Percentiles rank a stretch among this genome's conserved stretches.
Evolutionary conservation across 768 basidiomycete genomes (phyloP).

Genomic region (Mycena vulgaris): DNA sequence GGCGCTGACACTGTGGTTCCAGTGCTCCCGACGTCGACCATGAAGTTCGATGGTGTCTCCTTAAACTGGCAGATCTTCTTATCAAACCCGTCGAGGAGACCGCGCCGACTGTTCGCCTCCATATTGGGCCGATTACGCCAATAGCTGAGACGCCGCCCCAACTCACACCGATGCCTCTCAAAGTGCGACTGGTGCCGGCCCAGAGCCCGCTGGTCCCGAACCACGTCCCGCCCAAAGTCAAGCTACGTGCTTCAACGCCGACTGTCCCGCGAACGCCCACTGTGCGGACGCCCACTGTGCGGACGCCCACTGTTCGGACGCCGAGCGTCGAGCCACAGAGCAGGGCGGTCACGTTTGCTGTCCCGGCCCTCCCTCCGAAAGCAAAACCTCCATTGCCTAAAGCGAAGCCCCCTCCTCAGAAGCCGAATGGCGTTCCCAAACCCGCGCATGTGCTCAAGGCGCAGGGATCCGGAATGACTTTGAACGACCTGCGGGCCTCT

Average conservation of each 20-base stretch:
- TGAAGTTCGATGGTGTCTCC: slow-evolving; percentile 91
- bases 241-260: slow-evolving; percentile 35
- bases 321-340: slow-evolving; percentile 51
- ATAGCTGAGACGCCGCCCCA: slow-evolving; percentile 73
- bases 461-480: slow-evolving; percentile 82
- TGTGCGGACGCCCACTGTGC: slow-evolving; percentile 36
- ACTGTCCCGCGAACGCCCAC: slow-evolving; percentile 27
- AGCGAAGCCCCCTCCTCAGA: slow-evolving; percentile 26
- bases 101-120: slow-evolving; percentile 89
- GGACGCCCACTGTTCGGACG: slow-evolving; percentile 36
- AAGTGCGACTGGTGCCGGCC: slow-evolving; percentile 62
- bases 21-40: slow-evolving; percentile 86
- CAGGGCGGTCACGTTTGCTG: slow-evolving; percentile 55
- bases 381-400: slow-evolving; percentile 7
- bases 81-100: slow-evolving; percentile 88
- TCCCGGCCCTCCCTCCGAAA: slow-evolving; percentile 46
- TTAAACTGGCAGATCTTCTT: slow-evolving; percentile 93
- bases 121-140: slow-evolving; percentile 83
- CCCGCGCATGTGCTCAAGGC: slow-evolving; percentile 75
- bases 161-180: slow-evolving; percentile 61
- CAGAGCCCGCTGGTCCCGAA: slow-evolving; percentile 55
- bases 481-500: slow-evolving; percentile 83
- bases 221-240: slow-evolving; percentile 47
- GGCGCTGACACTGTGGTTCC: slow-evolving; percentile 21
- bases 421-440: slow-evolving; percentile 47